These are phyloP conservation scores for Marasmius fiardii DNA, from an alignment of 1,284 basidiomycete genomes.

Conservation along the genomic window DNA sequence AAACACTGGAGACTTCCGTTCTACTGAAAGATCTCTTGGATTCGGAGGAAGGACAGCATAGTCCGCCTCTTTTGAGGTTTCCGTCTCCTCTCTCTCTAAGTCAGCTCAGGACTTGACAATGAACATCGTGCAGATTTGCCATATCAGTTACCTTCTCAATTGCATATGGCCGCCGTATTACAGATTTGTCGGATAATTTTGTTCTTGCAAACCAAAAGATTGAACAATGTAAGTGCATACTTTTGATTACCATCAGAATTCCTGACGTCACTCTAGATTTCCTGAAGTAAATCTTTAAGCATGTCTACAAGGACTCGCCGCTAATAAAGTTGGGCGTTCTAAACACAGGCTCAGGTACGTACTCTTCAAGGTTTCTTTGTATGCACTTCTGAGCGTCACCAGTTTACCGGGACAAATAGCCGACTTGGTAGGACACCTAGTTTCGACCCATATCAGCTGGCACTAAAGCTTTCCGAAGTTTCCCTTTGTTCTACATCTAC, in stretches of 20 bases:
- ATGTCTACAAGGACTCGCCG: too few species aligned
- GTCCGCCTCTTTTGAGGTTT: not conserved
- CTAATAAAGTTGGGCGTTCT: too few species aligned
- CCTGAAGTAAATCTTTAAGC: too few species aligned
- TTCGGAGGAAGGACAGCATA: not conserved
- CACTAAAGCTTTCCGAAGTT: not conserved
- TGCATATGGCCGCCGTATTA: constrained; percentile 29
- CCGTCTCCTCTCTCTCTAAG: not conserved
- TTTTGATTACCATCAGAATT: too few species aligned
- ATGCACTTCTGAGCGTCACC: too few species aligned
- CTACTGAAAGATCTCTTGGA: not conserved
- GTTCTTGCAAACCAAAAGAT: constrained; percentile 23
- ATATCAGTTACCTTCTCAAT: constrained; percentile 30
- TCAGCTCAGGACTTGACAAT: not conserved
- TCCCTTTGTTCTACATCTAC: not conserved
- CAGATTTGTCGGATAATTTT: constrained; percentile 24
- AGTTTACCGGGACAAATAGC: not conserved
- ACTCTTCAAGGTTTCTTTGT: too few species aligned
- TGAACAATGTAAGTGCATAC: constrained; percentile 25
- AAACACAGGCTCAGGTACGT: not conserved
- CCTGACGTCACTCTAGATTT: too few species aligned
- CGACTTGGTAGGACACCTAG: not conserved
- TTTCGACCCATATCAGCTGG: not conserved
- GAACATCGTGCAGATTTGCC: constrained; percentile 20
- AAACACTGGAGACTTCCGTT: constrained; percentile 21